Conservation (phyloP, 441 rosid species). For the Pelargonium fulgidum region DNA sequence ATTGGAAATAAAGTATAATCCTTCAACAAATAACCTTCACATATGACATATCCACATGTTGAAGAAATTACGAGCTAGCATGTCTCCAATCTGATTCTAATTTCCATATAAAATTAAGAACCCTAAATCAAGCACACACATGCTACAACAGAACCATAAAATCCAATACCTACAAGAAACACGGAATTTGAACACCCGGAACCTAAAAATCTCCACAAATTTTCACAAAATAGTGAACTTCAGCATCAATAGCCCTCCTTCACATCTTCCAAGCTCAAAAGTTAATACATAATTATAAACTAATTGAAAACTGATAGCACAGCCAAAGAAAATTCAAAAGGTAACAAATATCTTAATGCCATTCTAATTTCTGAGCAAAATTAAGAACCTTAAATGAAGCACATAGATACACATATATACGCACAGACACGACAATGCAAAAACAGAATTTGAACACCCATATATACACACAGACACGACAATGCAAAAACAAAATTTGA, state of each 20-base stretch:
- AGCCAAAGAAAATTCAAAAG: background rate
- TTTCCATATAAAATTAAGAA: background rate
- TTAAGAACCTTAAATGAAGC: too few relatives aligned
- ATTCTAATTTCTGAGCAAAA: too few relatives aligned
- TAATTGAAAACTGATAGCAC: background rate
- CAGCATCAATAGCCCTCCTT: conserved; percentile 6
- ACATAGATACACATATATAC: too few relatives aligned
- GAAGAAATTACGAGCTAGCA: background rate
- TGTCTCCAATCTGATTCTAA: background rate
- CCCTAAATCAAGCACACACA: background rate
- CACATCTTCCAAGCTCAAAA: conserved; percentile 16
- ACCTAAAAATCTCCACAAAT: too few relatives aligned
- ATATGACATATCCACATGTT: background rate
- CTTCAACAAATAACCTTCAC: background rate
- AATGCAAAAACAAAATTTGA: too few relatives aligned
- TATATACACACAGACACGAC: too few relatives aligned
- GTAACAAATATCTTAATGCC: too few relatives aligned
- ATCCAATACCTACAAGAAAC: background rate
- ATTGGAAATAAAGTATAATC: too few relatives aligned
- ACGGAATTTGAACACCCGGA: too few relatives aligned
- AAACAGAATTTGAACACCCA: too few relatives aligned
- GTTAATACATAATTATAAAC: background rate
- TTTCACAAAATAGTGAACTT: conserved; percentile 3
- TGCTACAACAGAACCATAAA: background rate
- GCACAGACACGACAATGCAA: too few relatives aligned